Percentiles rank a stretch among this genome's conserved stretches.
phyloP scores from a whole-genome alignment of 2,329 filamentous ascomycete genomes.

The Myriosclerotinia curreyana region DNA sequence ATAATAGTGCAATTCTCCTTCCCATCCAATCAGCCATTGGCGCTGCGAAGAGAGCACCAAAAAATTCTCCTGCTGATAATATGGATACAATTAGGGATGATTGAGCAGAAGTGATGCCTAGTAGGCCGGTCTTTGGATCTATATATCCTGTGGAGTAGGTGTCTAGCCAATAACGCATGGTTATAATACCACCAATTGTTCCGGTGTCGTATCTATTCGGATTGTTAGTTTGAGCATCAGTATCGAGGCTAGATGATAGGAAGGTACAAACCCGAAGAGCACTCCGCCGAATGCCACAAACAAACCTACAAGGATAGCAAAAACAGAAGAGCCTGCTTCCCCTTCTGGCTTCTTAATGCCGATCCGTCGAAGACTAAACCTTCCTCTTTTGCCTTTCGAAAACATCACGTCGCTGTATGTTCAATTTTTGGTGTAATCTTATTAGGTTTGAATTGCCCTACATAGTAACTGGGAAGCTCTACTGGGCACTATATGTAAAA shows the following conservation, averaged over 20 bases:
- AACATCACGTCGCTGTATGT: not conserved
- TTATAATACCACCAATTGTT: slow-evolving; percentile 56
- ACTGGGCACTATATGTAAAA: not conserved
- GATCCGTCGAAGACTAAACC: not conserved
- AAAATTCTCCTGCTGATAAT: slow-evolving; percentile 75
- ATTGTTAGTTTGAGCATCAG: not conserved
- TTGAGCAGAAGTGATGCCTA: slow-evolving; percentile 51
- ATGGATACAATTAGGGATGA: slow-evolving; percentile 65
- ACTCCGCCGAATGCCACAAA: slow-evolving; percentile 62
- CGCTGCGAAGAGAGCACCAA: slow-evolving; percentile 51
- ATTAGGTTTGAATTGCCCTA: not conserved
- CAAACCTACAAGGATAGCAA: slow-evolving; percentile 56
- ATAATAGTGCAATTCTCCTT: slow-evolving; percentile 59
- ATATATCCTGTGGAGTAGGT: slow-evolving; percentile 53
- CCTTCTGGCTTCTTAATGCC: slow-evolving; percentile 47
- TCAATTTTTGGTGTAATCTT: not conserved
- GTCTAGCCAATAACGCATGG: slow-evolving; percentile 51
- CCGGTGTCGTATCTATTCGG: slow-evolving; percentile 52
- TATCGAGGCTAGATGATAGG: not conserved
- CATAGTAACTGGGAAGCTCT: not conserved
- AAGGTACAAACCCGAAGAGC: slow-evolving; percentile 49
- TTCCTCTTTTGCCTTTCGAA: not conserved
- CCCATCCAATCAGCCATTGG: slow-evolving; percentile 44
- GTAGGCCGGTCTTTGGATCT: slow-evolving; percentile 43
- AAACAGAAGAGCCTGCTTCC: slow-evolving; percentile 57